phyloP scores from a whole-genome alignment of 257 asterid species.

The Dorcoceras hygrometricum region DNA sequence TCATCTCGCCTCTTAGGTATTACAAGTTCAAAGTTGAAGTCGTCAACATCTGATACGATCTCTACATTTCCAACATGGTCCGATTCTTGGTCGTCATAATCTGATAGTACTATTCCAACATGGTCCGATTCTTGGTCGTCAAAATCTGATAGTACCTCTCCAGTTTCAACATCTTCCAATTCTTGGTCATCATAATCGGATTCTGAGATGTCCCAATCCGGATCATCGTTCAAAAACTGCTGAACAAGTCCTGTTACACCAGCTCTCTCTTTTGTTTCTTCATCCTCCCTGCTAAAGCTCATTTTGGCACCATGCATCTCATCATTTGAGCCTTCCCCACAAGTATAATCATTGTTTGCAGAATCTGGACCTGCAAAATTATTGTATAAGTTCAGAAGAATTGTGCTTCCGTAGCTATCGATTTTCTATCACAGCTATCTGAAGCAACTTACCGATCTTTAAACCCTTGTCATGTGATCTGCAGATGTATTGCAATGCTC shows the following conservation, averaged over 20 bases:
- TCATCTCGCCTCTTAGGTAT: constrained; percentile 34
- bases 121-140: background rate
- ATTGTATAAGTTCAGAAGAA: constrained; percentile 1
- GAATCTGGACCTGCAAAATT: constrained; percentile 15
- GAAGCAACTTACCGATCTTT: constrained; percentile 2
- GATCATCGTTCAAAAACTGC: constrained; percentile 22
- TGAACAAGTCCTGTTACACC: constrained; percentile 8
- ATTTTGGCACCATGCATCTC: background rate
- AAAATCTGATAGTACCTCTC: constrained; percentile 23
- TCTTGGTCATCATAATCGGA: constrained; percentile 13
- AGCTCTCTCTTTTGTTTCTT: constrained; percentile 8
- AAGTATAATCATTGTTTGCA: constrained; percentile 7
- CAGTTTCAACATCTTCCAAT: constrained; percentile 23
- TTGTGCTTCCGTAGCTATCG: constrained; percentile 13
- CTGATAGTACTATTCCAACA: background rate
- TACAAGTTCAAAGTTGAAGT: constrained; percentile 32
- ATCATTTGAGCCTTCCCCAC: constrained; percentile 7
- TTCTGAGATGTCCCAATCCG: constrained; percentile 22
- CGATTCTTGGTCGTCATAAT: constrained; percentile 19
- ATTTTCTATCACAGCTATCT: constrained; percentile 18
- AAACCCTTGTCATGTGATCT: constrained; percentile 31
- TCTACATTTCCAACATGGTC: constrained; percentile 24
- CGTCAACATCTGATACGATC: constrained; percentile 35
- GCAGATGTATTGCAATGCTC: constrained; percentile 50
- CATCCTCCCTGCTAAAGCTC: constrained; percentile 17